Percentiles rank a stretch among this genome's conserved stretches.
Evolutionary conservation across 306 rosid species (phyloP).

Genomic region (Corylus americana): DNA sequence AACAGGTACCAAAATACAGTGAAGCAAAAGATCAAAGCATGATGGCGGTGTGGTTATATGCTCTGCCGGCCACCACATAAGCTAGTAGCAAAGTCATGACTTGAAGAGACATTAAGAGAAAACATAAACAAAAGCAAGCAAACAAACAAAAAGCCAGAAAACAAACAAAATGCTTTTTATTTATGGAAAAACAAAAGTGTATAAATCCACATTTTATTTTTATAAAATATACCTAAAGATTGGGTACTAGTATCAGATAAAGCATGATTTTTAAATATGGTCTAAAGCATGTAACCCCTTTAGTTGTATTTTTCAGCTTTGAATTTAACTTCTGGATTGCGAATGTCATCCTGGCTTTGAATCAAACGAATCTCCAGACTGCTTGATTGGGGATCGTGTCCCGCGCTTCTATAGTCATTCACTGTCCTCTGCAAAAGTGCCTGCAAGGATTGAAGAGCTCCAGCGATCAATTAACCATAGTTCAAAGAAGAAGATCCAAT

Average conservation of each 20-base stretch:
- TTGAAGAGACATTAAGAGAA: background rate
- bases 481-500: conserved; percentile 3
- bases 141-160: background rate
- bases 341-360: conserved; percentile 79
- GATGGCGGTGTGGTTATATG: background rate
- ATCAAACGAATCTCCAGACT: conserved; percentile 76
- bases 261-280: conserved; percentile 10
- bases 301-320: conserved; percentile 58
- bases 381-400: conserved; percentile 69
- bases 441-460: conserved; percentile 32
- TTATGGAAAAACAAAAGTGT: background rate
- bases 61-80: background rate
- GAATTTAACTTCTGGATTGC: conserved; percentile 49
- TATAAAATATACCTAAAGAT: background rate
- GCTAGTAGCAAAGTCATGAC: background rate
- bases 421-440: conserved; percentile 71
- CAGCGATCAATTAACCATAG: conserved; percentile 2
- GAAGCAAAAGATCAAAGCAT: background rate
- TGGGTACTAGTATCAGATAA: background rate
- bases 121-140: background rate
- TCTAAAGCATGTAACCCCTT: conserved; percentile 20
- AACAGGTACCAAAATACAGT: background rate
- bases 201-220: background rate
- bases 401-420: conserved; percentile 51
- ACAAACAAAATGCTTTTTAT: background rate